These are phyloP conservation scores for Scheffersomyces lignicola DNA, from an alignment of 1,139 yeast genomes.

Conservation along the genomic window DNA sequence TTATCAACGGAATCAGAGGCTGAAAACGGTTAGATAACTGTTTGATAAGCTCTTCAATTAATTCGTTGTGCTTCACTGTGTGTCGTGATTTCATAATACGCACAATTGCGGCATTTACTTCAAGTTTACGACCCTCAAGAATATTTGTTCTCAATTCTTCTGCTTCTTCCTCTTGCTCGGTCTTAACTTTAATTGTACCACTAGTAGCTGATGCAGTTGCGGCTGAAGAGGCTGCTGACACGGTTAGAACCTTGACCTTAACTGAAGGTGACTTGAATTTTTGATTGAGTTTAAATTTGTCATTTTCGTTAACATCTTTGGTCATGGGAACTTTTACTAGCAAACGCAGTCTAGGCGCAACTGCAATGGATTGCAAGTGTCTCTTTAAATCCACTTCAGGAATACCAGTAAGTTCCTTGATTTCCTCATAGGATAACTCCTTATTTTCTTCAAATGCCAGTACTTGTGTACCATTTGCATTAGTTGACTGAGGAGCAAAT, in stretches of 20 bases:
- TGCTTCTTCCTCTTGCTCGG: slow-evolving; percentile 38
- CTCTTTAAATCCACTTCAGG: slow-evolving; percentile 73
- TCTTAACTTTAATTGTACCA: slow-evolving; percentile 35
- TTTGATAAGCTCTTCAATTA: slow-evolving; percentile 64
- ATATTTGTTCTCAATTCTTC: slow-evolving; percentile 37
- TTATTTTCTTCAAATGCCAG: slow-evolving; percentile 46
- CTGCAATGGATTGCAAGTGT: slow-evolving; percentile 80
- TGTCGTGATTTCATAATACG: slow-evolving; percentile 82
- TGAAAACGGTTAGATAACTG: slow-evolving; percentile 66
- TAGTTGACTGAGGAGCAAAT: slow-evolving; percentile 58
- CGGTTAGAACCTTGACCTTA: slow-evolving; percentile 78
- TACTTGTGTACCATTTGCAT: slow-evolving; percentile 35
- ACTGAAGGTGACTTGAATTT: slow-evolving; percentile 70
- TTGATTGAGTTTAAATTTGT: slow-evolving; percentile 67
- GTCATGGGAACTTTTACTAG: slow-evolving; percentile 73
- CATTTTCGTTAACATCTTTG: slow-evolving; percentile 64
- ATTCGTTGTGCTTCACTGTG: slow-evolving; percentile 58
- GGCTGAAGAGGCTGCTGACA: slow-evolving; percentile 34
- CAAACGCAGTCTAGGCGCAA: slow-evolving; percentile 78
- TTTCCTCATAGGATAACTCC: slow-evolving; percentile 54
- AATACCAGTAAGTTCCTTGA: slow-evolving; percentile 65
- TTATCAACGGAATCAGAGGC: slow-evolving; percentile 67
- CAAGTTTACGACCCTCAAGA: slow-evolving; percentile 51
- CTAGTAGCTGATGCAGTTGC: slow-evolving; percentile 29
- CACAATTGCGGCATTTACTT: slow-evolving; percentile 86